A percentile compares a stretch with the other conserved stretches of the same genome.
phyloP scores from a whole-genome alignment of 2,329 filamentous ascomycete genomes.

The Neonectria magnoliae region DNA sequence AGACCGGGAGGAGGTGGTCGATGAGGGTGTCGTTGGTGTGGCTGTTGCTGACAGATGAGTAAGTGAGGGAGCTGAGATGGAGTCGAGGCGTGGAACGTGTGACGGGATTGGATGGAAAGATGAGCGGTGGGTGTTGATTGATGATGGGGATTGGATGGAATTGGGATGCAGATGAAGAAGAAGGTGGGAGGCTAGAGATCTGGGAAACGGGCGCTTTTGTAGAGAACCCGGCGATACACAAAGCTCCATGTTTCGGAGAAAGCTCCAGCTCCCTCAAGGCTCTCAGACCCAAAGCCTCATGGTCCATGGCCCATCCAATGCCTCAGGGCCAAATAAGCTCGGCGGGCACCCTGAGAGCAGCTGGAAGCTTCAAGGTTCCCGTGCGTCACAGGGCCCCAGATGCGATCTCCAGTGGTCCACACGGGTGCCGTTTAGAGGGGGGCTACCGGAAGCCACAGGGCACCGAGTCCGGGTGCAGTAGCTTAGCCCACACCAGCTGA shows the following conservation, averaged over 20 bases:
- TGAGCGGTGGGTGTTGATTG: background rate
- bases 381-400: background rate
- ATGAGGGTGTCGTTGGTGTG: slow-evolving; percentile 34
- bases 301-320: background rate
- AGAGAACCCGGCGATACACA: background rate
- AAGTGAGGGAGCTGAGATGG: slow-evolving; percentile 36
- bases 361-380: background rate
- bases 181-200: background rate
- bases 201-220: background rate
- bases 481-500: background rate
- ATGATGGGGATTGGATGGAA: slow-evolving; percentile 3
- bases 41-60: slow-evolving; percentile 37
- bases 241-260: background rate
- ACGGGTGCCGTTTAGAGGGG: background rate
- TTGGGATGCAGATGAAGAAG: background rate
- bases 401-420: background rate
- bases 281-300: too few relatives aligned
- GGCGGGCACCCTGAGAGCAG: background rate
- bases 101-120: slow-evolving; percentile 8
- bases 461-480: background rate
- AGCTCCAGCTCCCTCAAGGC: background rate
- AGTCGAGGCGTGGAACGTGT: slow-evolving; percentile 7
- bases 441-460: background rate
- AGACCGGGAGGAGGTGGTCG: slow-evolving; percentile 38
- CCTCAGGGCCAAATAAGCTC: slow-evolving; percentile 1